phyloP scores from a whole-genome alignment of 352 stramenopile species.

The Pythium angustatum region DNA sequence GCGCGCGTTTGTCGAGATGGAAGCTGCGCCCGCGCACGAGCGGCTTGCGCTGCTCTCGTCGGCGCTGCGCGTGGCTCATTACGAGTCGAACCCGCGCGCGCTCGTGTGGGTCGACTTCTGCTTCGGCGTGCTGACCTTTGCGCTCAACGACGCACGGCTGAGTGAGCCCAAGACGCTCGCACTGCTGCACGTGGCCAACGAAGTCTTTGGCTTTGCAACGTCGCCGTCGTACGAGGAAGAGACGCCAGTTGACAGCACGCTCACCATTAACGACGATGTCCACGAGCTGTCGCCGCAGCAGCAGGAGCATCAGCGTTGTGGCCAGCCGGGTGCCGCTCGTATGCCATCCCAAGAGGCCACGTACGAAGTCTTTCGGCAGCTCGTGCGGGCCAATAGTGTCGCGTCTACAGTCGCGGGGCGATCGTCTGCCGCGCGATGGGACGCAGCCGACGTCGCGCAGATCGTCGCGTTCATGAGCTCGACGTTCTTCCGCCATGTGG shows the following conservation, averaged over 20 bases:
- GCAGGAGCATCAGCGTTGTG: too few relatives aligned
- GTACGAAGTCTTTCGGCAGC: slow-evolving; percentile 27
- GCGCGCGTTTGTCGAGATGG: slow-evolving; percentile 31
- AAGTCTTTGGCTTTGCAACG: slow-evolving; percentile 59
- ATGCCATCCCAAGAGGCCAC: slow-evolving; percentile 17
- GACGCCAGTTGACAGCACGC: too few relatives aligned
- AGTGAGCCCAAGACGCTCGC: slow-evolving; percentile 39
- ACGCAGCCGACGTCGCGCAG: slow-evolving; percentile 40
- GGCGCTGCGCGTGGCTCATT: slow-evolving; percentile 52
- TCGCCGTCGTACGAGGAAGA: neutral
- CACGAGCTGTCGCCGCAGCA: too few relatives aligned
- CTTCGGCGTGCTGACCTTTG: slow-evolving; percentile 70
- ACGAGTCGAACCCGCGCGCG: slow-evolving; percentile 49
- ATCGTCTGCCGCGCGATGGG: slow-evolving; percentile 18
- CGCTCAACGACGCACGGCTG: slow-evolving; percentile 42
- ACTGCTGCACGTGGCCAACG: slow-evolving; percentile 50
- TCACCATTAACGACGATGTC: too few relatives aligned
- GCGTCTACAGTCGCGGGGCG: neutral
- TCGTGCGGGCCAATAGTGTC: slow-evolving; percentile 32
- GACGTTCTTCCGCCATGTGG: slow-evolving; percentile 71
- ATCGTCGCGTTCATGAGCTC: slow-evolving; percentile 71
- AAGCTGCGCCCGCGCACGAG: slow-evolving; percentile 26
- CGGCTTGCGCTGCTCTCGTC: slow-evolving; percentile 36
- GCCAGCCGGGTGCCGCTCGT: neutral
- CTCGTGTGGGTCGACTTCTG: slow-evolving; percentile 62